Conservation (phyloP, 78 protist species). For the Creolimax fragrantissima region DNA sequence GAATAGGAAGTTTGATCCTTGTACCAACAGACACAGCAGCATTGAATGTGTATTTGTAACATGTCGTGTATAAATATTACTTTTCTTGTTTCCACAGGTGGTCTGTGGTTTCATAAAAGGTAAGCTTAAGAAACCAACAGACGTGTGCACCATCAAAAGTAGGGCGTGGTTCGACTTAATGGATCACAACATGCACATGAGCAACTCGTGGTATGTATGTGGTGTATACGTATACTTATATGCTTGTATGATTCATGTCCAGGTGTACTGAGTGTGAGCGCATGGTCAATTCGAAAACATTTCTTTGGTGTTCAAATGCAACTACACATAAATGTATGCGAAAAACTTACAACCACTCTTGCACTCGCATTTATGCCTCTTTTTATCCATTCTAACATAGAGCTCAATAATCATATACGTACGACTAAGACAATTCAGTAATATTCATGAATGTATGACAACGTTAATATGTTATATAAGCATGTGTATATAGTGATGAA, state of each 20-base stretch:
- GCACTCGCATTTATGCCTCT: not conserved
- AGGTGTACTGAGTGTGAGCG: not conserved
- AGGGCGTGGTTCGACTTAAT: not conserved
- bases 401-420: not conserved
- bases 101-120: not conserved
- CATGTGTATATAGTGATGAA: not conserved
- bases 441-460: not conserved
- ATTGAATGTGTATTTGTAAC: too few relatives aligned
- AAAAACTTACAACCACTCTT: not conserved
- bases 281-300: too few relatives aligned
- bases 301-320: too few relatives aligned
- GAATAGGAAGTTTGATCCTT: too few relatives aligned
- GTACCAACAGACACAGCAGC: too few relatives aligned
- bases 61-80: too few relatives aligned
- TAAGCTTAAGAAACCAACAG: not conserved
- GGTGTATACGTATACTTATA: not conserved
- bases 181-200: not conserved
- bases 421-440: not conserved
- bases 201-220: not conserved
- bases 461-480: not conserved
- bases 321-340: not conserved
- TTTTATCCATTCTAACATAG: not conserved
- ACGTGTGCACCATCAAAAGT: not conserved
- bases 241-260: not conserved
- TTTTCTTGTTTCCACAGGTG: too few relatives aligned